These are phyloP conservation scores for Canavalia ensiformis DNA, from an alignment of 306 rosid species.

Conservation along the genomic window DNA sequence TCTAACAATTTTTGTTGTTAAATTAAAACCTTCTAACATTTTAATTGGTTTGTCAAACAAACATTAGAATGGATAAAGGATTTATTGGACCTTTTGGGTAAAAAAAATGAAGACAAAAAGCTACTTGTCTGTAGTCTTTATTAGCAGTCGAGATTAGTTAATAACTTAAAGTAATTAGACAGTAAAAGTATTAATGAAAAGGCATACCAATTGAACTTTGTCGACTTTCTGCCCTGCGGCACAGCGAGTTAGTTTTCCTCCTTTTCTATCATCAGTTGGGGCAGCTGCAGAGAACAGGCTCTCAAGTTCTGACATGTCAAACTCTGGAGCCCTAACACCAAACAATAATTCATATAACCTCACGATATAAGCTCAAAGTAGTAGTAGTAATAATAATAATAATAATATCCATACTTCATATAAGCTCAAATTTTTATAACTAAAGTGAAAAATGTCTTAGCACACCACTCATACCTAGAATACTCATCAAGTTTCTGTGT, in stretches of 20 bases:
- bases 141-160: constrained; percentile 28
- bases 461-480: constrained; percentile 66
- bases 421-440: constrained; percentile 37
- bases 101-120: constrained; percentile 25
- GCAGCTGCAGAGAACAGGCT: constrained; percentile 81
- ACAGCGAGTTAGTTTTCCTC: constrained; percentile 65
- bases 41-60: constrained; percentile 12
- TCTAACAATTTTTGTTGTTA: background rate
- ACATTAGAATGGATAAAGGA: constrained; percentile 12
- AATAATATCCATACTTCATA: background rate
- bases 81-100: background rate
- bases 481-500: constrained; percentile 83
- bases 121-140: background rate
- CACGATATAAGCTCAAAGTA: no score
- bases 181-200: constrained; percentile 28
- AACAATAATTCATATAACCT: background rate
- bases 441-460: constrained; percentile 43
- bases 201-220: constrained; percentile 89
- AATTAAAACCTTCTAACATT: background rate
- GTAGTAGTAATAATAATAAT: no score
- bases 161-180: constrained; percentile 17
- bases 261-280: constrained; percentile 67
- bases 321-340: constrained; percentile 90
- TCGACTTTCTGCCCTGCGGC: constrained; percentile 70
- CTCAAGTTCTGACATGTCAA: constrained; percentile 98